phyloP scores from a whole-genome alignment of 2,329 filamentous ascomycete genomes.

The Pseudogymnoascus destructans region DNA sequence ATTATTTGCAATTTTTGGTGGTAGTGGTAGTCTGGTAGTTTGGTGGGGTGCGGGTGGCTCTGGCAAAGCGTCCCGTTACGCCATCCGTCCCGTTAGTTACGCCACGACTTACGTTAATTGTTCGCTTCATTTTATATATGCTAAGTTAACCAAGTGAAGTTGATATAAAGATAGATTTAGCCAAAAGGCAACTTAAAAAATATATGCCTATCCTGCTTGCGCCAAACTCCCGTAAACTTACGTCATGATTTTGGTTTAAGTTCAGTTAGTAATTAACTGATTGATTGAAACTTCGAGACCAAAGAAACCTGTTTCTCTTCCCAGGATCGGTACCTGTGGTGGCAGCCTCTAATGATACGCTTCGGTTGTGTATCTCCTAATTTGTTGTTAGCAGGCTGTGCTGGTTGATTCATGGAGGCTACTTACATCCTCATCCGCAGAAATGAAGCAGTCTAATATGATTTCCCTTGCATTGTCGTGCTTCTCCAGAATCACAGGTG shows the following conservation, averaged over 20 bases:
- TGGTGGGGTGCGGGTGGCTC: no score
- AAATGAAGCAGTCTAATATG: slow-evolving; percentile 69
- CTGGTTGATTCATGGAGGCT: neutral
- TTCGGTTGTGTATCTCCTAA: slow-evolving; percentile 52
- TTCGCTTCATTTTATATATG: neutral
- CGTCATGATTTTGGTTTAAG: neutral
- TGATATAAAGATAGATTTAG: neutral
- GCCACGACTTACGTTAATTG: neutral
- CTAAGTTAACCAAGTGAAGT: neutral
- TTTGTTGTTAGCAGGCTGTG: slow-evolving; percentile 19
- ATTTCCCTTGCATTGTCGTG: slow-evolving; percentile 61
- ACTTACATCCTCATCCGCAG: slow-evolving; percentile 77
- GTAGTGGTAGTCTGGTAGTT: no score
- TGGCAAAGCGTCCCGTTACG: no score
- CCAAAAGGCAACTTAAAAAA: neutral
- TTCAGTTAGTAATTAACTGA: neutral
- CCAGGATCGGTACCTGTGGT: slow-evolving; percentile 34
- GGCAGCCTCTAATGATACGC: slow-evolving; percentile 43
- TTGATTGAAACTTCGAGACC: slow-evolving; percentile 33
- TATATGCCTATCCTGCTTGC: neutral
- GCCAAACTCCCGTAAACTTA: neutral
- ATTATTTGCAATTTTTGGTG: no score
- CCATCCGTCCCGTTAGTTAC: no score
- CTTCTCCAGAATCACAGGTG: slow-evolving; percentile 41
- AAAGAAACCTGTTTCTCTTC: slow-evolving; percentile 51